A percentile compares a stretch with the other conserved stretches of the same genome.
phyloP scores from a whole-genome alignment of 2,329 filamentous ascomycete genomes.

The Trichoderma sp. region DNA sequence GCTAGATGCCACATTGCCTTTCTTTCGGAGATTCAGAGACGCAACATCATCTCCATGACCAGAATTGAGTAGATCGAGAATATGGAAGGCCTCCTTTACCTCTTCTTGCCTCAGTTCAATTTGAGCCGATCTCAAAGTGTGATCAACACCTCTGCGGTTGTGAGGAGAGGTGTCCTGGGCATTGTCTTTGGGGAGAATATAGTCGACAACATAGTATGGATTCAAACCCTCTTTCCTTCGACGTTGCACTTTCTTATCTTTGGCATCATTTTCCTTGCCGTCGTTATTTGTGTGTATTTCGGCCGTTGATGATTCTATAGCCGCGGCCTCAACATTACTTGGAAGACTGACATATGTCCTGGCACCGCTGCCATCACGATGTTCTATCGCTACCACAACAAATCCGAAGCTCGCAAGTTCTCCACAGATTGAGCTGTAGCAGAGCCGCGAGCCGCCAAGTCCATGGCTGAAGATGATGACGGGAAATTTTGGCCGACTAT shows the following conservation, averaged over 20 bases:
- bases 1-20: slow-evolving; percentile 58
- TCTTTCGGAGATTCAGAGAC: slow-evolving; percentile 52
- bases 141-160: slow-evolving; percentile 60
- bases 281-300: slow-evolving; percentile 27
- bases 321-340: slow-evolving; percentile 36
- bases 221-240: slow-evolving; percentile 26
- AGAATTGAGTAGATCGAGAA: slow-evolving; percentile 53
- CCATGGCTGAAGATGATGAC: slow-evolving; percentile 67
- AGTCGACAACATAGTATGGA: slow-evolving; percentile 54
- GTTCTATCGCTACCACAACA: slow-evolving; percentile 63
- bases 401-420: slow-evolving; percentile 67
- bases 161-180: slow-evolving; percentile 49
- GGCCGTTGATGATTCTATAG: slow-evolving; percentile 32
- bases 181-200: slow-evolving; percentile 61
- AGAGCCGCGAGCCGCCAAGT: slow-evolving; percentile 60
- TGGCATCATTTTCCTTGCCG: slow-evolving; percentile 25
- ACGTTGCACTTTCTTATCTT: slow-evolving; percentile 36
- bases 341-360: slow-evolving; percentile 59
- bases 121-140: slow-evolving; percentile 57
- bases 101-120: slow-evolving; percentile 63
- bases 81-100: slow-evolving; percentile 60
- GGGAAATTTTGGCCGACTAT: slow-evolving; percentile 51
- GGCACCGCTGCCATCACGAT: slow-evolving; percentile 63
- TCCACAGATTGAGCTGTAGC: slow-evolving; percentile 61
- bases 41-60: slow-evolving; percentile 53